Conservation (phyloP, 2,329 filamentous ascomycete species). For the Aciculosporium take region DNA sequence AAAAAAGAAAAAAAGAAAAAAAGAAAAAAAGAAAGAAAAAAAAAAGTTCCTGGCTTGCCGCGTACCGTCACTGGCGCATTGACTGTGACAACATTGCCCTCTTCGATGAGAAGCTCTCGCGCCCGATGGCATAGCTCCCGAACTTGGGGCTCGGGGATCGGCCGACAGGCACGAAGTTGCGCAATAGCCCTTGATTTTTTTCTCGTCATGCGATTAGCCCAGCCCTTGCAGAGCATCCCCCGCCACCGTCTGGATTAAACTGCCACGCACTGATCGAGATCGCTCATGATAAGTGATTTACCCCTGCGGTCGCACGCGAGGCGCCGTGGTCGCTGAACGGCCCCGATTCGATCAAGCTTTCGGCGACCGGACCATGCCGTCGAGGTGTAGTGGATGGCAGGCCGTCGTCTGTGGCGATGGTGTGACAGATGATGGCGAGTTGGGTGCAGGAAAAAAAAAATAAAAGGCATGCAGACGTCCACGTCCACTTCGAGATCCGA, state of each 20-base stretch:
- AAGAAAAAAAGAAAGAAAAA: not conserved
- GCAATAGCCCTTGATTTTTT: constrained; percentile 60
- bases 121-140: constrained; percentile 96
- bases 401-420: not conserved
- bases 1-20: not conserved
- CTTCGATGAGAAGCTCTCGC: constrained; percentile 87
- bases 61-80: constrained; percentile 83
- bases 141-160: constrained; percentile 89
- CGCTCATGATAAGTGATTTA: constrained; percentile 53
- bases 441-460: too few relatives aligned
- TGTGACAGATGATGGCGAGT: not conserved
- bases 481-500: not conserved
- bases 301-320: constrained; percentile 4
- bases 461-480: too few relatives aligned
- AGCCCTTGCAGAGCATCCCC: not conserved
- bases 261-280: constrained; percentile 66
- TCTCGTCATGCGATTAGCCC: not conserved
- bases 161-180: constrained; percentile 86
- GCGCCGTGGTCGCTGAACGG: constrained; percentile 10
- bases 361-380: constrained; percentile 15
- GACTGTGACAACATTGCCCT: constrained; percentile 92
- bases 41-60: not conserved
- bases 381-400: not conserved
- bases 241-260: not conserved
- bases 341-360: constrained; percentile 5